Percentiles rank a stretch among this genome's conserved stretches.
Evolutionary conservation across 2,329 filamentous ascomycete genomes (phyloP).

Genomic region (Elsinoe necatrix): DNA sequence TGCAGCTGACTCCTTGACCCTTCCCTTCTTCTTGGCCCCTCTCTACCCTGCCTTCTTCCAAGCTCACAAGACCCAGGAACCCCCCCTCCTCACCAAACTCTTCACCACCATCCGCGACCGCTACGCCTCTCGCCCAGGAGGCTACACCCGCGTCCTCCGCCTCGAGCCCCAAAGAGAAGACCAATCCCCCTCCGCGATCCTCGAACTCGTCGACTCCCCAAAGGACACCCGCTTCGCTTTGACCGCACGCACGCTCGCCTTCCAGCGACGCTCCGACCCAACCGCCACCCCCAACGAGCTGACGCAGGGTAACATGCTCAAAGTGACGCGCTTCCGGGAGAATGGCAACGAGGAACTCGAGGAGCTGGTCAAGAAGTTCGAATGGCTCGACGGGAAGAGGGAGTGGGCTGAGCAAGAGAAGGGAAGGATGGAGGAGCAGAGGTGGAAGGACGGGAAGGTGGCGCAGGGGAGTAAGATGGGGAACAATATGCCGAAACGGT

Average conservation of each 20-base stretch:
- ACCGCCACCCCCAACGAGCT: conserved; percentile 56
- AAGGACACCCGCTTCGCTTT: conserved; percentile 91
- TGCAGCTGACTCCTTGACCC: no score
- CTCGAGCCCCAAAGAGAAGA: conserved; percentile 84
- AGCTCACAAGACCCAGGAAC: conserved; percentile 46
- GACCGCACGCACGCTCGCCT: conserved; percentile 76
- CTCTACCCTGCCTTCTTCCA: neutral
- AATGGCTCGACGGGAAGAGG: conserved; percentile 27
- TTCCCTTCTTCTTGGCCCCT: no score
- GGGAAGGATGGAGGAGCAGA: conserved; percentile 28
- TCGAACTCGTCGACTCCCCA: conserved; percentile 90
- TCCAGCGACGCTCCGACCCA: conserved; percentile 36
- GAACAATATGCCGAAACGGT: conserved; percentile 35
- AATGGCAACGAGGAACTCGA: conserved; percentile 61
- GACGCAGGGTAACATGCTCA: conserved; percentile 69
- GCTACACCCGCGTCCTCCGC: conserved; percentile 89
- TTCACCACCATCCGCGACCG: conserved; percentile 74
- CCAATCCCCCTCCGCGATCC: conserved; percentile 80
- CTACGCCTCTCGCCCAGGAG: conserved; percentile 71
- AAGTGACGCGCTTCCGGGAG: conserved; percentile 69
- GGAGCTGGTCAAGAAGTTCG: conserved; percentile 42
- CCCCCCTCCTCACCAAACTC: conserved; percentile 70
- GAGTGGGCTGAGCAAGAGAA: conserved; percentile 20
- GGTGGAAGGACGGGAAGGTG: conserved; percentile 42
- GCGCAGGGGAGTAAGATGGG: conserved; percentile 33